phyloP scores from a whole-genome alignment of 2,329 filamentous ascomycete species.

The Dichotomopilus funicola region DNA sequence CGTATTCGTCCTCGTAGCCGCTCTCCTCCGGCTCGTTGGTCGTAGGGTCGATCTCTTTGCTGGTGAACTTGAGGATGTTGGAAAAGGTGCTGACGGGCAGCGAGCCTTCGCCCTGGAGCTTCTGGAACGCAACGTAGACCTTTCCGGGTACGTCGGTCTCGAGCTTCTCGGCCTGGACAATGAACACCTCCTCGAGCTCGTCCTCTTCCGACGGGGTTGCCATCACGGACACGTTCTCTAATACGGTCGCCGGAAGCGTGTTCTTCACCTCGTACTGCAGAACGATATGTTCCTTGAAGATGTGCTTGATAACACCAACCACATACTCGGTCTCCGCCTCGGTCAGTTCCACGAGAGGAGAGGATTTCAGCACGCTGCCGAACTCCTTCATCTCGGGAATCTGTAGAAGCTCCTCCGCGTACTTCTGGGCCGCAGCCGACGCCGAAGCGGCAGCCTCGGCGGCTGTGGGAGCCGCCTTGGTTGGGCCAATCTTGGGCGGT shows the following conservation, averaged over 20 bases:
- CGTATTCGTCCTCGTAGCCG: constrained; percentile 96
- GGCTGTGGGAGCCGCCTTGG: constrained; percentile 62
- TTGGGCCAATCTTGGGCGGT: constrained; percentile 72
- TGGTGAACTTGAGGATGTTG: constrained; percentile 93
- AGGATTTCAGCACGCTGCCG: constrained; percentile 88
- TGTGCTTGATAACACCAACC: constrained; percentile 86
- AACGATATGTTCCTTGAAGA: constrained; percentile 96
- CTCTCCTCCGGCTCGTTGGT: constrained; percentile 86
- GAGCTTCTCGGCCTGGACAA: constrained; percentile 80
- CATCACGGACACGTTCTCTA: constrained; percentile 82
- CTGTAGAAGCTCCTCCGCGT: constrained; percentile 76
- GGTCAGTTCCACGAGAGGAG: constrained; percentile 76
- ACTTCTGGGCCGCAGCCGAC: constrained; percentile 77
- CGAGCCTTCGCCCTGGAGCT: constrained; percentile 66
- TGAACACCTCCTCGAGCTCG: constrained; percentile 83
- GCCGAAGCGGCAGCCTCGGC: constrained; percentile 71
- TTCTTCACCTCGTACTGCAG: constrained; percentile 98
- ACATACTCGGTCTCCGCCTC: constrained; percentile 98
- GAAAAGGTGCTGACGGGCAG: constrained; percentile 78
- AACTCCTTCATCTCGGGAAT: constrained; percentile 90
- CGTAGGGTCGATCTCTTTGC: constrained; percentile 93
- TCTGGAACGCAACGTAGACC: constrained; percentile 92
- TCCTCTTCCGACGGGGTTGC: constrained; percentile 77
- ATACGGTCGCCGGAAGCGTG: constrained; percentile 81
- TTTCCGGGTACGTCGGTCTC: constrained; percentile 81